Evolutionary conservation across 352 stramenopile species (phyloP).

Genomic region (Globisporangium alternatum): DNA sequence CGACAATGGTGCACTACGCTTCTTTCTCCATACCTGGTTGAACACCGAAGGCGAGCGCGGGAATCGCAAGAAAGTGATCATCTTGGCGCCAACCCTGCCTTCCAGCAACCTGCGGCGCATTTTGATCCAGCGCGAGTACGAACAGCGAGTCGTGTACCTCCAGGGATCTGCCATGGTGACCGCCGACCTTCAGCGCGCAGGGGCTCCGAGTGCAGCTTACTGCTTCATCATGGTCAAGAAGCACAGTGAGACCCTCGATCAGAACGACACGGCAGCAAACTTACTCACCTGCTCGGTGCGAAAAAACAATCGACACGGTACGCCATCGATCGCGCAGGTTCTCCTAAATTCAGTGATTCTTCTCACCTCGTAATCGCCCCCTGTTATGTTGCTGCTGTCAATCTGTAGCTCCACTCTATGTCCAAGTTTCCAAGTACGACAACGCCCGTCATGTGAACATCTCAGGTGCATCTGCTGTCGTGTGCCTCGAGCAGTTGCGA

Average conservation of each 20-base stretch:
- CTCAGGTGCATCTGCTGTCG: constrained; percentile 59
- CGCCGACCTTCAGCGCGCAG: constrained; percentile 60
- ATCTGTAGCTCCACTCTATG: constrained; percentile 50
- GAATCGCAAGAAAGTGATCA: constrained; percentile 62
- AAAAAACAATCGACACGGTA: constrained; percentile 70
- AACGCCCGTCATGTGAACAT: constrained; percentile 74
- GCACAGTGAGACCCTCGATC: constrained; percentile 45
- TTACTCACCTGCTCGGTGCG: constrained; percentile 75
- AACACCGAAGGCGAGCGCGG: constrained; percentile 59
- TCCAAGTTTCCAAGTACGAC: constrained; percentile 77
- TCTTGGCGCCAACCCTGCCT: constrained; percentile 58
- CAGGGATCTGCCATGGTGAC: constrained; percentile 75
- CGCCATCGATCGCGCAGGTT: background rate
- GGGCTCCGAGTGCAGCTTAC: constrained; percentile 42
- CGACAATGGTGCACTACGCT: constrained; percentile 58
- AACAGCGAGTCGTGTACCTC: constrained; percentile 73
- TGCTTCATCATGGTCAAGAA: constrained; percentile 82
- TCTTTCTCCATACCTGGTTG: constrained; percentile 82
- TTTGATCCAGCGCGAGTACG: constrained; percentile 68
- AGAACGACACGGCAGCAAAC: constrained; percentile 72
- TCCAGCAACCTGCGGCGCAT: constrained; percentile 55
- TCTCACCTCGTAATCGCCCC: background rate
- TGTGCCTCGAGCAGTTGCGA: constrained; percentile 77
- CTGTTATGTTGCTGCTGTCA: background rate
- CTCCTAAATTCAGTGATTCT: background rate